Evolutionary conservation across 139 green algal species (phyloP).

Genomic region (Microglena sp.): DNA sequence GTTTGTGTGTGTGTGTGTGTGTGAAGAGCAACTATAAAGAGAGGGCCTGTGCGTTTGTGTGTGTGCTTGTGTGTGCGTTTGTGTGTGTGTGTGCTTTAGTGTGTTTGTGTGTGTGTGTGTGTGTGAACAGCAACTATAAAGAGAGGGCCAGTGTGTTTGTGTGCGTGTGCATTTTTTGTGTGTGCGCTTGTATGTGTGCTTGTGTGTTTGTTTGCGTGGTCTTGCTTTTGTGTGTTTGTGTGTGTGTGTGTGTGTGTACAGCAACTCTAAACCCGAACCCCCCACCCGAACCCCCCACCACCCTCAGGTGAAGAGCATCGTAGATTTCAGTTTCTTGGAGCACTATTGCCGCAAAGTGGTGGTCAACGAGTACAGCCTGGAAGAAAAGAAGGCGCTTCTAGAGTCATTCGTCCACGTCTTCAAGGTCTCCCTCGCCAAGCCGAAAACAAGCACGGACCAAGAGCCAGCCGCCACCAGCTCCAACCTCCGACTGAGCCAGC

Average conservation of each 20-base stretch:
- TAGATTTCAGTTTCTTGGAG: constrained; percentile 79
- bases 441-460: no score
- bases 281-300: no score
- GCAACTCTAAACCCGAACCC: no score
- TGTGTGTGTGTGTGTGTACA: no score
- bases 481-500: neutral
- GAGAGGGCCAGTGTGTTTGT: neutral
- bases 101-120: constrained; percentile 1
- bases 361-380: constrained; percentile 33
- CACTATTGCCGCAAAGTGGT: constrained; percentile 51
- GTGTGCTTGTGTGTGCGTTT: neutral
- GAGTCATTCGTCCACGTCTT: constrained; percentile 49
- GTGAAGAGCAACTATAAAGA: no score
- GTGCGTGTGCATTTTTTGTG: neutral
- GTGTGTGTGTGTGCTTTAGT: neutral
- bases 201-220: no score
- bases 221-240: no score
- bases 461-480: no score
- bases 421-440: no score
- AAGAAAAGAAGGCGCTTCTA: constrained; percentile 50
- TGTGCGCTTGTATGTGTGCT: neutral
- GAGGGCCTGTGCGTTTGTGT: neutral
- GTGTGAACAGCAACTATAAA: no score
- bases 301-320: constrained; percentile 27
- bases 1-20: constrained; percentile 1